Percentiles rank a stretch among this genome's conserved stretches.
phyloP scores from a whole-genome alignment of 352 stramenopile species.

The Aphanomyces euteiches region DNA sequence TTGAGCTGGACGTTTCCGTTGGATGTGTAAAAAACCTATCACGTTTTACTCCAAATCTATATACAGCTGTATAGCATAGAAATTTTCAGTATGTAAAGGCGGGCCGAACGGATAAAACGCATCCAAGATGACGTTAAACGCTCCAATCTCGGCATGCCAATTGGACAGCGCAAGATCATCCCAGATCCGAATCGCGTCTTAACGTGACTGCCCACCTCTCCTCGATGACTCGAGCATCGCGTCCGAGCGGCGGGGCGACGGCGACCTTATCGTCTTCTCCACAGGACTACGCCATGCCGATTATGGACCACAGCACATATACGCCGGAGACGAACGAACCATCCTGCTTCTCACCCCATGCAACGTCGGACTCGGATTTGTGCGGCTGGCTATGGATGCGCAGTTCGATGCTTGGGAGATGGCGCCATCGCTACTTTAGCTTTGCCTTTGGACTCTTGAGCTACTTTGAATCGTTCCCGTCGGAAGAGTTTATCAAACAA shows the following conservation, averaged over 20 bases:
- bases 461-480: slow-evolving; percentile 68
- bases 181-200: not conserved
- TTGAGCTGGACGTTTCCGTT: too few relatives aligned
- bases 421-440: slow-evolving; percentile 73
- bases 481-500: slow-evolving; percentile 69
- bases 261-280: not conserved
- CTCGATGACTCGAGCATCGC: not conserved
- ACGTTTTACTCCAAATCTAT: too few relatives aligned
- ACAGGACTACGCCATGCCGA: not conserved
- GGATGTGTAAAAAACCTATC: too few relatives aligned
- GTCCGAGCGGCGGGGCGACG: not conserved
- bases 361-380: slow-evolving; percentile 13
- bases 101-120: not conserved
- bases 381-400: slow-evolving; percentile 82
- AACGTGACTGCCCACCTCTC: not conserved
- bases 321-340: slow-evolving; percentile 1
- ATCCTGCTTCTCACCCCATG: slow-evolving; percentile 6
- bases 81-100: too few relatives aligned
- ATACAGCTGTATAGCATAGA: too few relatives aligned
- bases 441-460: slow-evolving; percentile 61
- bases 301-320: slow-evolving; percentile 6
- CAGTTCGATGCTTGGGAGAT: slow-evolving; percentile 49
- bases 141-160: too few relatives aligned
- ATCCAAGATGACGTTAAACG: not conserved
- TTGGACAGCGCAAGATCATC: too few relatives aligned